Conservation (phyloP, 1,139 yeast species). For the Suhomyces bokatorum region DNA sequence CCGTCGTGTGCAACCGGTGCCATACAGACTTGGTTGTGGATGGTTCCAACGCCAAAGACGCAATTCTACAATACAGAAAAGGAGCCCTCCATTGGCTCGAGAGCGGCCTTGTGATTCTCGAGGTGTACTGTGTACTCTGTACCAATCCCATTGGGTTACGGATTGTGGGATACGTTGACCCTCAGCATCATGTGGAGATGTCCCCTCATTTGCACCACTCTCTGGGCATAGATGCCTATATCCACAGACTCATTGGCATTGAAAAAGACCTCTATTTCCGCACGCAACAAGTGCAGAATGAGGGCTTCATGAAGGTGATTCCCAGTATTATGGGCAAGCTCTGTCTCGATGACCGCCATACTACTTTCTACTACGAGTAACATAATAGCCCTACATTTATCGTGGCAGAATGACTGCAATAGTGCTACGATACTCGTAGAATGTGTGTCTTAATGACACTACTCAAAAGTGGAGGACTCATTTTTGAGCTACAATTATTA, state of each 20-base stretch:
- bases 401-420: too few relatives aligned
- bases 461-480: too few relatives aligned
- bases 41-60: not conserved
- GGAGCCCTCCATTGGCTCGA: conserved; percentile 7
- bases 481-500: too few relatives aligned
- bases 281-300: conserved; percentile 1
- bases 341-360: conserved; percentile 1
- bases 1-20: conserved; percentile 17
- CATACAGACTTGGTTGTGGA: conserved; percentile 12
- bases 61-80: not conserved
- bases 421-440: too few relatives aligned
- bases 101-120: conserved; percentile 10
- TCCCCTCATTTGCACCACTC: not conserved
- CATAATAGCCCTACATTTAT: too few relatives aligned
- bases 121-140: conserved; percentile 18
- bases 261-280: conserved; percentile 15
- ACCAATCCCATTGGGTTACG: conserved; percentile 19
- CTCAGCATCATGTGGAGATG: not conserved
- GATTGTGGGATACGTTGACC: conserved; percentile 13
- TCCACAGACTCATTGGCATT: conserved; percentile 14
- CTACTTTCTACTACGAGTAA: not conserved
- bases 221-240: conserved; percentile 13
- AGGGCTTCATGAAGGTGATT: not conserved
- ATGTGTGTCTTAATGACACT: too few relatives aligned
- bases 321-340: conserved; percentile 4